Base-by-base conservation (phyloP, 2,329 filamentous ascomycete species). In the Hypoxylon sp. region DNA sequence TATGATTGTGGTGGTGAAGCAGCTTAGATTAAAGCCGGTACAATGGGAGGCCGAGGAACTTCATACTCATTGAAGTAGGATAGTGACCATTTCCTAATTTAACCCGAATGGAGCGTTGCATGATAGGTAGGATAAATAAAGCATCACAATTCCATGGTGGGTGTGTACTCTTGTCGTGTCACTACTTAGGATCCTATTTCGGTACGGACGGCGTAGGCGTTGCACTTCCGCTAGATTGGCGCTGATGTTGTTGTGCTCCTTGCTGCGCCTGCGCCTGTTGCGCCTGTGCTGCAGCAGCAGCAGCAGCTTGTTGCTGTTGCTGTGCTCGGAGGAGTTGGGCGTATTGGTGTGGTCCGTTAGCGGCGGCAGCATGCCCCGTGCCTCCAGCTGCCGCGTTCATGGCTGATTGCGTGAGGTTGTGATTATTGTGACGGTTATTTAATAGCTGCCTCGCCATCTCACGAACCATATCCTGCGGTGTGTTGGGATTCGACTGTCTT, bases 291-390 rank as follows among this genome's bases (percentile, higher is more conserved):
- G 73, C 74, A 0, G 70, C 69, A 0, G 73, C 73, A 9, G 76
- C 77, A 10, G 79, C 79, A 7, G 79, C 78, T 63, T 83, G 83
- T 28, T 82, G 80, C 67, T 87, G 85, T 67, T 88, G 86, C 71
- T 89, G 87, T 41, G 87, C 85, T 48, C 87, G 79, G 7, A 89
- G 81, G 34, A 89, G 79, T 61, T 87, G 86, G 1, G 87, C 87
- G 72, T 89, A 89, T 67, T 89, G 87, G 43, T 89, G 86, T 28
- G 87, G 87, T 62, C 83, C 82, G 55, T 83, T 86, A 14, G 84
- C 80, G 58, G 86, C 81, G 2, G 82, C 81, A 13, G 84, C 78
- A 68, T 86, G 83, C 6, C 81, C 81, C 3, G 81, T 79, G 13
- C 79, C 83, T 9, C 86, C 86, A 2, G 85, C 84, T 1, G 86